phyloP scores from a whole-genome alignment of 148 eudicot genomes.

The Persicaria maculosa region DNA sequence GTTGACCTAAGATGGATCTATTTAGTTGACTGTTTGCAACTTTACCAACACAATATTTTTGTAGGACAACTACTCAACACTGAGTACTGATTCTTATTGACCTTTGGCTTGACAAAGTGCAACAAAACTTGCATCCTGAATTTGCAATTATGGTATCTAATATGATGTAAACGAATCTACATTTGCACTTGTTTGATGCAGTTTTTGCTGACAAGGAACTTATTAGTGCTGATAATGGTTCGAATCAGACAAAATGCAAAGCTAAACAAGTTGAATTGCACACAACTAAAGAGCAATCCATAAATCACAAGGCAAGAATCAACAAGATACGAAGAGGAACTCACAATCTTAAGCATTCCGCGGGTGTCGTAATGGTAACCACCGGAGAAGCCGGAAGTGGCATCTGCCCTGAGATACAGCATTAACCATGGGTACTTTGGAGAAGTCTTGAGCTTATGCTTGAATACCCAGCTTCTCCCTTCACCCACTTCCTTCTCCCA shows the following conservation, averaged over 20 bases:
- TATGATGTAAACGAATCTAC: background rate
- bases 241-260: background rate
- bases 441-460: constrained; percentile 48
- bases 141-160: background rate
- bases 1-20: background rate
- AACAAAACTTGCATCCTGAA: background rate
- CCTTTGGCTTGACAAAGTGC: background rate
- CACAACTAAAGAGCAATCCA: background rate
- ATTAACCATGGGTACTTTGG: constrained; percentile 54
- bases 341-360: constrained; percentile 60
- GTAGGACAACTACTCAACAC: background rate
- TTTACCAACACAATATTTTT: background rate
- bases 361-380: constrained; percentile 58
- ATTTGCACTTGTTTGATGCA: background rate
- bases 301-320: background rate
- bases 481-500: constrained; percentile 47
- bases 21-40: background rate
- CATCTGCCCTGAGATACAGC: constrained; percentile 59
- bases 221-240: too few relatives aligned
- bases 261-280: background rate
- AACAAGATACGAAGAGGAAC: constrained; percentile 3
- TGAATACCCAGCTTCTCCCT: constrained; percentile 45
- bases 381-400: constrained; percentile 50
- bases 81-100: background rate
- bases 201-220: too few relatives aligned